phyloP scores from a whole-genome alignment of 176 grass and related monocot genomes.

The Oryza meridionalis region DNA sequence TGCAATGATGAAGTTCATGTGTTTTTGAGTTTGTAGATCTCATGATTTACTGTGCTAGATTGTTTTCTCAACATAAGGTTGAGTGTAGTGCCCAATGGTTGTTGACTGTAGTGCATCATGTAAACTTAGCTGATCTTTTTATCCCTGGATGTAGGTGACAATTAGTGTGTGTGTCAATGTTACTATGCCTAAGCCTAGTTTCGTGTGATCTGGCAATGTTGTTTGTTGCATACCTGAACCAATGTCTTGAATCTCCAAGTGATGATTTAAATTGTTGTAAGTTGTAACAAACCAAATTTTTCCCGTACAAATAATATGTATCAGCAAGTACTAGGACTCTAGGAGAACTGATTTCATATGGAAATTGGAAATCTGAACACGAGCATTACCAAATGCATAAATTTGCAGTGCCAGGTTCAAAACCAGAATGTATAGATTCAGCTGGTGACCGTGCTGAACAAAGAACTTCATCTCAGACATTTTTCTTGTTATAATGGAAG shows the following conservation, averaged over 20 bases:
- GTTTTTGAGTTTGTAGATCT: conserved; percentile 12
- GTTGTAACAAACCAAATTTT: background rate
- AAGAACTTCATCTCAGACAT: background rate
- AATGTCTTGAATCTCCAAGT: background rate
- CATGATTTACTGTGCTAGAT: conserved; percentile 19
- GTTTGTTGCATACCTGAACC: background rate
- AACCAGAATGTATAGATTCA: background rate
- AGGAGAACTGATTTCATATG: background rate
- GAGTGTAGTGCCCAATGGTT: conserved; percentile 33
- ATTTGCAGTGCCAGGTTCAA: background rate
- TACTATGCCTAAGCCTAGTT: background rate
- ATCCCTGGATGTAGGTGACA: conserved; percentile 14
- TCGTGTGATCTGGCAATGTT: background rate
- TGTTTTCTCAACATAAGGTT: conserved; percentile 56
- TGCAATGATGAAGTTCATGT: conserved; percentile 12
- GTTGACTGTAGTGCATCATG: conserved; percentile 21
- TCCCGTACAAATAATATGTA: background rate
- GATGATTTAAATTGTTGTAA: background rate
- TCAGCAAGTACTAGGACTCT: background rate
- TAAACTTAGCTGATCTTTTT: conserved; percentile 26
- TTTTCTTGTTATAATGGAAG: background rate
- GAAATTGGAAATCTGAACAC: background rate
- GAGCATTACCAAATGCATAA: background rate
- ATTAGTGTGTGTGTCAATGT: conserved; percentile 28
- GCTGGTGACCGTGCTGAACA: background rate